Base-by-base conservation (phyloP, 2,329 filamentous ascomycete species). In the Paecilomyces fulvus region DNA sequence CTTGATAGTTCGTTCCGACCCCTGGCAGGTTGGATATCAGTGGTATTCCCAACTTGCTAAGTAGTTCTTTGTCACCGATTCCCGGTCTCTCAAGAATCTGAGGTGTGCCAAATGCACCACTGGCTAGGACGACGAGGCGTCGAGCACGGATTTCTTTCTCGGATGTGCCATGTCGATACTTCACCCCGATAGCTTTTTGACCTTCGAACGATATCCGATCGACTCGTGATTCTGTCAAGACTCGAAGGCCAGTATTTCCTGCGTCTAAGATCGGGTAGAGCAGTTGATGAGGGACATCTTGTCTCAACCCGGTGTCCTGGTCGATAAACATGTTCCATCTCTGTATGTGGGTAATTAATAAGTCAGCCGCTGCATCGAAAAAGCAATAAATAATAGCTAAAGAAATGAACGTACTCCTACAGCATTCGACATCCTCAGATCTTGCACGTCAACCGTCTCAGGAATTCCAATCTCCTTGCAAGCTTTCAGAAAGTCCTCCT, bases 211-310 rank as follows among this genome's bases (percentile, higher is more conserved):
- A 56, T 0, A 86, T 76, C 2, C 77, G 77, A 1, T 78, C 70
- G 0, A 87, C 83, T 56, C 80, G 80, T 1, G 79, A 77, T 61
- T 85, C 77, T 0, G 79, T 73, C 0, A 87, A 72, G 3, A 87
- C 73, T 56, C 86, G 80, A 1, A 87, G 76, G 56, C 30, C 33
- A 4, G 60, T 58, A 30, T 56, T 57, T 12, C 50, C 56, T 51
- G 56, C 49, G 48, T 62, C 60, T 12, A 62, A 9, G 30, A 59
- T 56, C 6, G 61, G 61, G 30, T 60, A 61, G 17, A 61, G 23
- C 25, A 60, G 55, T 6, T 49, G 54, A 49, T 60, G 61, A 48
- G 61, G 59, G 10, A 61, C 59, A 31, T 61, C 60, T 49, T 63
- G 61, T 11, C 61, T 53, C 9, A 58, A 30, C 11, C 60, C 61